Percentiles rank a stretch among this genome's conserved stretches.
Evolutionary conservation across 2,329 filamentous ascomycete species (phyloP).

Genomic region (Arachnomyces sp.): DNA sequence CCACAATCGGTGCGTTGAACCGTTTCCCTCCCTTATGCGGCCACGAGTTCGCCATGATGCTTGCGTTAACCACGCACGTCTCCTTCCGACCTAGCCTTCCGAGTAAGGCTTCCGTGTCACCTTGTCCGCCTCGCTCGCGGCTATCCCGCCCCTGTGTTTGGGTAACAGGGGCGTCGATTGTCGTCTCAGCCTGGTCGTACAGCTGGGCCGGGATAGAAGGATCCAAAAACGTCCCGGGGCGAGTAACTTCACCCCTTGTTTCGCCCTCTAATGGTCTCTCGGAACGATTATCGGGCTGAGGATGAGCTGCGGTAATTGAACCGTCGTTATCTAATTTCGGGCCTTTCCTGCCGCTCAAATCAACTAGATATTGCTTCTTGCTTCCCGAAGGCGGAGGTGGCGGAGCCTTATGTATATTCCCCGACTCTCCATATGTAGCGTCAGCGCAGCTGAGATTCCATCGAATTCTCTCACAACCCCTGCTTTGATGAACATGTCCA

Average conservation of each 20-base stretch:
- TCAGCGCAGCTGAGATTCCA: slow-evolving; percentile 30
- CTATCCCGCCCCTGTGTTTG: slow-evolving; percentile 3
- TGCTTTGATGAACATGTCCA: slow-evolving; percentile 52
- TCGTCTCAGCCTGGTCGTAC: slow-evolving; percentile 6
- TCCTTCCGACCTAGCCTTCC: slow-evolving; percentile 38
- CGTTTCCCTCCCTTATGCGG: slow-evolving; percentile 53
- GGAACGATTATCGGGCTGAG: neutral
- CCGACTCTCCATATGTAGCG: slow-evolving; percentile 7
- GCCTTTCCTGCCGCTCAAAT: slow-evolving; percentile 39
- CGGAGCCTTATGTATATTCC: slow-evolving; percentile 1
- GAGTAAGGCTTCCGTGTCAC: slow-evolving; percentile 12
- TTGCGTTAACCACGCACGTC: slow-evolving; percentile 73
- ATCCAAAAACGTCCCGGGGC: neutral
- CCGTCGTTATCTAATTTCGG: slow-evolving; percentile 28
- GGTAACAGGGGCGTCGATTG: slow-evolving; percentile 1
- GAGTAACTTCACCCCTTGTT: neutral
- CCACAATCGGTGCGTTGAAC: slow-evolving; percentile 73
- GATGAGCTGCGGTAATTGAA: neutral
- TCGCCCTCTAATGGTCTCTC: neutral
- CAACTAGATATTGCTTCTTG: slow-evolving; percentile 47
- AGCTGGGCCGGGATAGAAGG: slow-evolving; percentile 5
- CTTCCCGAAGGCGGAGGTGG: slow-evolving; percentile 36
- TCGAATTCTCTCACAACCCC: slow-evolving; percentile 44
- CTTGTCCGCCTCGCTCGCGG: slow-evolving; percentile 10
- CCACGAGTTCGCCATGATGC: slow-evolving; percentile 61